A percentile compares a stretch with the other conserved stretches of the same genome.
Conservation (phyloP, 257 asterid genomes). For the Avicennia marina region DNA sequence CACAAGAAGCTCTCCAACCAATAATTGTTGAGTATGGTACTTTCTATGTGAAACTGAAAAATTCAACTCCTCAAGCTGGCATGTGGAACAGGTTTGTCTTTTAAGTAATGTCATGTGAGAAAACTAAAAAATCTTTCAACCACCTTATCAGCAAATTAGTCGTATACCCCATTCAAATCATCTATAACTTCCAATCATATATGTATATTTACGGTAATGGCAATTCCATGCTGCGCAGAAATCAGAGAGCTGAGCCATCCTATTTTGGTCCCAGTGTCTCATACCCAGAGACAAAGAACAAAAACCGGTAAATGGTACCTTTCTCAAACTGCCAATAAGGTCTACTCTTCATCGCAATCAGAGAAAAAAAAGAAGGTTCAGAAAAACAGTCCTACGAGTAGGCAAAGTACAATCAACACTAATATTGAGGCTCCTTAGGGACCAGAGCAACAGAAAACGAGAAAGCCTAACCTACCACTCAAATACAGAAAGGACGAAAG, state of each 20-base stretch:
- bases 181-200: not conserved
- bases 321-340: slow-evolving; percentile 1
- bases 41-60: not conserved
- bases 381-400: slow-evolving; percentile 1
- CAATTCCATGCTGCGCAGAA: not conserved
- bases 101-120: not conserved
- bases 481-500: too few relatives aligned
- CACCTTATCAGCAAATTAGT: slow-evolving; percentile 1
- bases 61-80: slow-evolving; percentile 9
- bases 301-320: too few relatives aligned
- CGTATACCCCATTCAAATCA: not conserved
- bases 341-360: not conserved
- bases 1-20: slow-evolving; percentile 11
- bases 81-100: slow-evolving; percentile 9
- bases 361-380: not conserved
- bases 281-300: not conserved
- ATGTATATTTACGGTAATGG: slow-evolving; percentile 4
- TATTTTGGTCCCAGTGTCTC: not conserved
- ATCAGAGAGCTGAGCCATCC: slow-evolving; percentile 2
- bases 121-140: not conserved
- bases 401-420: not conserved
- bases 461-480: not conserved
- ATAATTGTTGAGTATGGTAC: not conserved
- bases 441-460: slow-evolving; percentile 4
- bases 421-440: not conserved